Base-by-base conservation (phyloP, 2,329 filamentous ascomycete species). In the Remersonia thermophila region DNA sequence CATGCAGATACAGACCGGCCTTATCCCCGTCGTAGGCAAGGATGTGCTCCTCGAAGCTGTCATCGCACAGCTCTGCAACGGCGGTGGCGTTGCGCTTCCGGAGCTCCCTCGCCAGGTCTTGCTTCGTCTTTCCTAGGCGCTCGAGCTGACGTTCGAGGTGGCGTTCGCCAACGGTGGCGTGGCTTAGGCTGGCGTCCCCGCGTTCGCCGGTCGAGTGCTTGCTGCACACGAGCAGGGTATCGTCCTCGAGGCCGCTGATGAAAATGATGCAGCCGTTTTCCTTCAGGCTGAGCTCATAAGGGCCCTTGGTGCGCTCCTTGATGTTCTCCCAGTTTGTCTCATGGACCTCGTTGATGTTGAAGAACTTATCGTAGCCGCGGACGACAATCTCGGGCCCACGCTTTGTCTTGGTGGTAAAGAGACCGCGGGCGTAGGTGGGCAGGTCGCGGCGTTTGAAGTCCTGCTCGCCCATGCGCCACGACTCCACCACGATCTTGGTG, bases 241-340 rank as follows among this genome's bases (percentile, higher is more conserved):
- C 87, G 51, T 95, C 87, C 51, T 93, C 83, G 15, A 98, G 67
- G 11, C 87, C 91, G 12, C 86, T 80, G 30, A 98, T 77, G 63
- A 98, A 98, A 48, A 98, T 95, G 58, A 98, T 98, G 59, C 91
- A 98, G n/a, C 91, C 91, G 52, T 98, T 98, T 60, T 98, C 91
- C 62, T 98, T 98, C 35, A 96, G 75, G 39, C 86, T 96, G 38
- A 98, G 65, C 60, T 98, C 91, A 51, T 96, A 98, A 0, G 91
- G 91, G 0, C 85, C 86, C 45, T 74, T 65, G 1, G 91, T 96
- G 38, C 81, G 70, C 18, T 61, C 59, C 53, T 80, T 67, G 41
- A 98, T 84, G 51, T 80, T 83, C 12, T 65, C 58, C 91, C 91
- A 98, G 50, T 78, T 71, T 3, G 91, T 98, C 46, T 81, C 75